These are phyloP conservation scores for Rhododendron molle DNA, from an alignment of 148 eudicot genomes.

Conservation along the genomic window DNA sequence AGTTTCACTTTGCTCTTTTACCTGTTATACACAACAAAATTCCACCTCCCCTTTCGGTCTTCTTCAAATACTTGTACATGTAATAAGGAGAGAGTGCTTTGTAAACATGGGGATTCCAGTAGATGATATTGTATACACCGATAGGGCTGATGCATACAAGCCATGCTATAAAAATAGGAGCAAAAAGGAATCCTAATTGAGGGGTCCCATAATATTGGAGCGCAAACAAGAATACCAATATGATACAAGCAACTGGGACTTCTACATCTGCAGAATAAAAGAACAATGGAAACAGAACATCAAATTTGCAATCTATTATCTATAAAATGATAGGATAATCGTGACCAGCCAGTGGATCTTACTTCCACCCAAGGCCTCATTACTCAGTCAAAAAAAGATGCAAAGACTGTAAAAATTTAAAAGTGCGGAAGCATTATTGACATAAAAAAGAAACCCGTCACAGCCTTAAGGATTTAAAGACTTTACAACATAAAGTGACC, in stretches of 20 bases:
- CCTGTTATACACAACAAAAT: conserved; percentile 91
- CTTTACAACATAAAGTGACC: no score
- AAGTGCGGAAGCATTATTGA: no score
- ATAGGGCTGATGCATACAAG: conserved; percentile 87
- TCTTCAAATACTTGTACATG: conserved; percentile 90
- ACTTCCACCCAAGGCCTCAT: no score
- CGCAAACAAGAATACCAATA: conserved; percentile 52
- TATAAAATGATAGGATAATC: no score
- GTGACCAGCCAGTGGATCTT: no score
- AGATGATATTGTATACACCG: conserved; percentile 77
- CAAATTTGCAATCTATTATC: no score
- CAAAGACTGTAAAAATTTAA: no score
- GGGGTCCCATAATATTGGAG: conserved; percentile 91
- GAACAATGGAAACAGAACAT: not conserved
- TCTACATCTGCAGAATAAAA: conserved; percentile 66
- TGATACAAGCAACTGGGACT: conserved; percentile 74
- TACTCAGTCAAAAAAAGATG: no score
- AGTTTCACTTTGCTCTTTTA: conserved; percentile 11
- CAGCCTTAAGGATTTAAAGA: no score
- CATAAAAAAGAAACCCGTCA: no score
- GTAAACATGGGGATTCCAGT: conserved; percentile 82
- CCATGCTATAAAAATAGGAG: conserved; percentile 85
- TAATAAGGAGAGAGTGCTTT: conserved; percentile 87
- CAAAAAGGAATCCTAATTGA: conserved; percentile 80
- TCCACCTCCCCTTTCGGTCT: conserved; percentile 80